Conservation (phyloP, 2,329 filamentous ascomycete genomes). For the Conoideocrella luteorostrata region DNA sequence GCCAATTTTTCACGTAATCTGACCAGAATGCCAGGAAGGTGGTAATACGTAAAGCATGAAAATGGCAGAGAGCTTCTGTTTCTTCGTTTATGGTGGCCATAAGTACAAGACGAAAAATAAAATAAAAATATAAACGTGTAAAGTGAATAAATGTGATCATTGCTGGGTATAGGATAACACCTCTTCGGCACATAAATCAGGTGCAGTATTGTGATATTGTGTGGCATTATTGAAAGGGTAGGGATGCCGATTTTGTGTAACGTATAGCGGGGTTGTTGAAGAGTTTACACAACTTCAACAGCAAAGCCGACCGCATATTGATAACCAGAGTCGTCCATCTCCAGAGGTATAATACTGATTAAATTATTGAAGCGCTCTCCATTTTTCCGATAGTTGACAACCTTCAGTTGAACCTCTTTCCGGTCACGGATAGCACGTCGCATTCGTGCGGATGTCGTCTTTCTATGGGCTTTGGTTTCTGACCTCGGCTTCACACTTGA, state of each 20-base stretch:
- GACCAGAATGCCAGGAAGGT: too few relatives aligned
- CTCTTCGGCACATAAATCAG: neutral
- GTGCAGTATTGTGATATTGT: too few relatives aligned
- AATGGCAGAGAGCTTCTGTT: neutral
- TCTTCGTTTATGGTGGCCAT: neutral
- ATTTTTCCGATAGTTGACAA: conserved; percentile 78
- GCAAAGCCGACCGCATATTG: conserved; percentile 79
- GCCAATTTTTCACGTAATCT: neutral
- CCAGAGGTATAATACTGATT: conserved; percentile 77
- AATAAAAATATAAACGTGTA: neutral
- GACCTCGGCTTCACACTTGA: neutral
- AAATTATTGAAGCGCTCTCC: conserved; percentile 76
- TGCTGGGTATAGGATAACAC: conserved; percentile 2
- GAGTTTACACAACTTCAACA: conserved; percentile 50
- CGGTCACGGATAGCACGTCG: conserved; percentile 37
- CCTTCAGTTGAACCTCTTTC: conserved; percentile 39
- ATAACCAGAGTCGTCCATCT: conserved; percentile 56
- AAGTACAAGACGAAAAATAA: neutral
- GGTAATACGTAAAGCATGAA: neutral
- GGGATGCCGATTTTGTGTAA: too few relatives aligned
- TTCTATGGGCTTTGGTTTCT: conserved; percentile 12
- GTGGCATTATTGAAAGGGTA: too few relatives aligned
- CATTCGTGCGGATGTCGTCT: conserved; percentile 53
- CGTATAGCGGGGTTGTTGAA: neutral
- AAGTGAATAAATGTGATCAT: neutral